A percentile compares a stretch with the other conserved stretches of the same genome.
Evolutionary conservation across 2,329 filamentous ascomycete genomes (phyloP).

Genomic region (Calonectria henricotiae): DNA sequence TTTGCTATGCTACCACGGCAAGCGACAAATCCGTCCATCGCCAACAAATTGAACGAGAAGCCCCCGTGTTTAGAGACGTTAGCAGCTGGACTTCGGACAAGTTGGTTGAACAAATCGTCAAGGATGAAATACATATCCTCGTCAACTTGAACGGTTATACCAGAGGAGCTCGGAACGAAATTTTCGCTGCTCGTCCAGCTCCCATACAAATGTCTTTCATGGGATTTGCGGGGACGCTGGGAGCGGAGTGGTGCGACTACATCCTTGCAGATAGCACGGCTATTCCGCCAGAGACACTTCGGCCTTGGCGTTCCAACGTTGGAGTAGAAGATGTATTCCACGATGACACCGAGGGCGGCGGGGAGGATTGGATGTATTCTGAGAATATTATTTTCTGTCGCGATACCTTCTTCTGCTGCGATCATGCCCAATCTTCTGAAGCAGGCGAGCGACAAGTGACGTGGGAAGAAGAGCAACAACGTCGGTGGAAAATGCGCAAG

Average conservation of each 20-base stretch:
- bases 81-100: conserved; percentile 89
- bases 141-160: conserved; percentile 99
- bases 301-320: conserved; percentile 84
- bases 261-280: conserved; percentile 92
- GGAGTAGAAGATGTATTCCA: conserved; percentile 79
- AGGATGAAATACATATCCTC: conserved; percentile 92
- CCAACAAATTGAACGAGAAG: conserved; percentile 92
- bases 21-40: conserved; percentile 93
- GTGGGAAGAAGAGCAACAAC: conserved; percentile 88
- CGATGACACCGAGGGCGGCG: conserved; percentile 78
- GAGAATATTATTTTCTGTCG: conserved; percentile 97
- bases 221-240: conserved; percentile 96
- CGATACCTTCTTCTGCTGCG: conserved; percentile 98
- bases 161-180: conserved; percentile 94
- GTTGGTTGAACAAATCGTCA: conserved; percentile 87
- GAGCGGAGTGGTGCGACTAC: conserved; percentile 99
- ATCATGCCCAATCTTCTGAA: conserved; percentile 93
- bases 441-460: conserved; percentile 76
- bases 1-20: conserved; percentile 95
- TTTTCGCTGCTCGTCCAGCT: conserved; percentile 94
- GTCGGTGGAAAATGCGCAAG: conserved; percentile 94
- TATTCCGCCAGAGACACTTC: conserved; percentile 85
- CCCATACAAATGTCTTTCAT: conserved; percentile 99
- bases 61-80: conserved; percentile 91
- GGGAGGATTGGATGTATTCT: conserved; percentile 91